phyloP scores from a whole-genome alignment of 768 basidiomycete species.

The Lyophyllum decastes region DNA sequence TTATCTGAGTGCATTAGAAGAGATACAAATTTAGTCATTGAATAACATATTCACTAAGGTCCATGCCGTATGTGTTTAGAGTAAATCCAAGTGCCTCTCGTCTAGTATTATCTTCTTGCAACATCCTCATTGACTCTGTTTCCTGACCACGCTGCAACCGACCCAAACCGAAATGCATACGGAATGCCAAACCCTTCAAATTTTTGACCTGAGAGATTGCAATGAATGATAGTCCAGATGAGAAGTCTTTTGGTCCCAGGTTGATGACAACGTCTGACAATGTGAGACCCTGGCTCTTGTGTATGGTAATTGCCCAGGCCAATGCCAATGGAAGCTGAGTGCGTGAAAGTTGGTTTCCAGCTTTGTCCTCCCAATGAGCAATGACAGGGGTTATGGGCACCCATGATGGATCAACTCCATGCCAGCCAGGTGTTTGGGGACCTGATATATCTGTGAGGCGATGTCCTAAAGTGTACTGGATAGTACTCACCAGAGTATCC shows the following conservation, averaged over 20 bases:
- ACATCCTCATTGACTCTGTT: not conserved
- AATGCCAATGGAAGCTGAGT: constrained; percentile 57
- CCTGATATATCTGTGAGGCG: not conserved
- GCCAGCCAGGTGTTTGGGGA: constrained; percentile 1
- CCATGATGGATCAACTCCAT: constrained; percentile 13
- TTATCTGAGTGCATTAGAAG: not conserved
- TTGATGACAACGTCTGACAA: constrained; percentile 28
- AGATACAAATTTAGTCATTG: not conserved
- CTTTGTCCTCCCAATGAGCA: constrained; percentile 6
- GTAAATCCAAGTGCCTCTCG: not conserved
- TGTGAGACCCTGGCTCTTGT: constrained; percentile 79
- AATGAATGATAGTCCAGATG: not conserved
- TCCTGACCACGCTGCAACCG: not conserved
- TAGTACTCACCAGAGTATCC: not conserved
- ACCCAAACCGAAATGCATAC: not conserved
- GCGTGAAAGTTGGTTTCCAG: constrained; percentile 7
- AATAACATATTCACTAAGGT: not conserved
- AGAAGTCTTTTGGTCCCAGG: not conserved
- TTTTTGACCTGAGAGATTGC: not conserved
- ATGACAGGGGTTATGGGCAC: constrained; percentile 19
- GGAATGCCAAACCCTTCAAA: not conserved
- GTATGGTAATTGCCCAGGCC: constrained; percentile 78
- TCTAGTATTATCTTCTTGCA: not conserved
- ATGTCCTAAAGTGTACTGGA: not conserved
- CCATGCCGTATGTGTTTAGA: no score